These are phyloP conservation scores for Paraphoma chrysanthemicola DNA, from an alignment of 2,329 filamentous ascomycete genomes.

Conservation along the genomic window DNA sequence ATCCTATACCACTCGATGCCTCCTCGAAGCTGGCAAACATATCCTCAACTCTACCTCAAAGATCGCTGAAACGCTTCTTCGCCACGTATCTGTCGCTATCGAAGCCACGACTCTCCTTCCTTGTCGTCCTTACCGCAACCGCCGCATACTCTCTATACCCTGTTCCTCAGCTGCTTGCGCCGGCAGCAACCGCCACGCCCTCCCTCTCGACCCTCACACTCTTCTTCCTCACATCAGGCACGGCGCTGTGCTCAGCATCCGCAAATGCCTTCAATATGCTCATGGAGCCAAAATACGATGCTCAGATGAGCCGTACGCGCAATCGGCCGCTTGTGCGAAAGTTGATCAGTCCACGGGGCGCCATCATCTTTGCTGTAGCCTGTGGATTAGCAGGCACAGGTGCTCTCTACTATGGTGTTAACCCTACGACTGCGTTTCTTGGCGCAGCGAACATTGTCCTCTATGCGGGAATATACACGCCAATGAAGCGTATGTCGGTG, in stretches of 20 bases:
- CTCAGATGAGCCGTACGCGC: slow-evolving; percentile 89
- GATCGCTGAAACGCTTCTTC: slow-evolving; percentile 69
- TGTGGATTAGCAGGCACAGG: slow-evolving; percentile 74
- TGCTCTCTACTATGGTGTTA: slow-evolving; percentile 86
- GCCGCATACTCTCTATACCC: slow-evolving; percentile 93
- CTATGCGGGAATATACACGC: slow-evolving; percentile 92
- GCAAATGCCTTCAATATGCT: slow-evolving; percentile 98
- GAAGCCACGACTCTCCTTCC: slow-evolving; percentile 91
- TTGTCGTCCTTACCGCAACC: slow-evolving; percentile 90
- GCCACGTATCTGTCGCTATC: slow-evolving; percentile 87
- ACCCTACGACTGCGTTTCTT: slow-evolving; percentile 88
- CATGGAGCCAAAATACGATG: slow-evolving; percentile 88
- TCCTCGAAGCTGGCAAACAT: slow-evolving; percentile 66
- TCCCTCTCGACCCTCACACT: slow-evolving; percentile 90
- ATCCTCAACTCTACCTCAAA: slow-evolving; percentile 62
- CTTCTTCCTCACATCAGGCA: slow-evolving; percentile 88
- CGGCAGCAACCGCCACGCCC: slow-evolving; percentile 71
- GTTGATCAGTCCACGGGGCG: slow-evolving; percentile 74
- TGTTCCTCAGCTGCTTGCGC: slow-evolving; percentile 81
- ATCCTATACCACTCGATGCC: slow-evolving; percentile 61
- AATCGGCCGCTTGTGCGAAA: slow-evolving; percentile 87
- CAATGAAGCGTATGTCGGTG: slow-evolving; percentile 83
- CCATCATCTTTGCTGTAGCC: slow-evolving; percentile 78
- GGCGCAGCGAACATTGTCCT: slow-evolving; percentile 85
- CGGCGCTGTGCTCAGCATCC: slow-evolving; percentile 84